A percentile compares a stretch with the other conserved stretches of the same genome.
These are phyloP conservation scores for Emmonsia crescens DNA, from an alignment of 2,329 filamentous ascomycete genomes.

Conservation along the genomic window DNA sequence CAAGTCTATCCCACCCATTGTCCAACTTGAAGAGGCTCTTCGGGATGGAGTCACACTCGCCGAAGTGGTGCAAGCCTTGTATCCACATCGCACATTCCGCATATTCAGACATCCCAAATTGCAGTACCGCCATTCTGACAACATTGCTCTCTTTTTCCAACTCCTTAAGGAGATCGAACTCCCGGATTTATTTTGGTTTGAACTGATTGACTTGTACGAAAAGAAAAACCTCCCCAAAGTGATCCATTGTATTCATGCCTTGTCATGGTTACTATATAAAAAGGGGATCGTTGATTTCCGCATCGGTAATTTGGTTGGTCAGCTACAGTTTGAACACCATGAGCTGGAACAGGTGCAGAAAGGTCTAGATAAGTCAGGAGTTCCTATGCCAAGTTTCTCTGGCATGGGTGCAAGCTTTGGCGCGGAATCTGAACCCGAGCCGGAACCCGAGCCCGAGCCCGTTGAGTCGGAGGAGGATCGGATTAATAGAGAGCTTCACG, in stretches of 20 bases:
- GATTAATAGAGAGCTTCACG: slow-evolving; percentile 67
- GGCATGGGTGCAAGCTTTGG: slow-evolving; percentile 96
- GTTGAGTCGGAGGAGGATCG: slow-evolving; percentile 83
- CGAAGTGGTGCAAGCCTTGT: slow-evolving; percentile 82
- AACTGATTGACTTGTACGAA: slow-evolving; percentile 94
- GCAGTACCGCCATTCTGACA: slow-evolving; percentile 93
- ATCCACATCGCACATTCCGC: slow-evolving; percentile 61
- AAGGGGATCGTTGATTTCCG: slow-evolving; percentile 92
- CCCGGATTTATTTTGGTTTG: slow-evolving; percentile 91
- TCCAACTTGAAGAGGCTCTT: slow-evolving; percentile 84
- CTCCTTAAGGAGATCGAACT: slow-evolving; percentile 86
- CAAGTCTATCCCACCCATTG: slow-evolving; percentile 76
- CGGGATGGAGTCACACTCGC: slow-evolving; percentile 89
- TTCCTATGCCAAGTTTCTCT: slow-evolving; percentile 94
- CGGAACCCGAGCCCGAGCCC: slow-evolving; percentile 59
- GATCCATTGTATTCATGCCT: slow-evolving; percentile 94
- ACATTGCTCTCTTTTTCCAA: slow-evolving; percentile 91
- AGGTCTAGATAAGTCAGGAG: slow-evolving; percentile 86
- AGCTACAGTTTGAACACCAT: slow-evolving; percentile 94
- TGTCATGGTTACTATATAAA: slow-evolving; percentile 93
- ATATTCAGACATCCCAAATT: slow-evolving; percentile 80
- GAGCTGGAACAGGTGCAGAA: slow-evolving; percentile 96
- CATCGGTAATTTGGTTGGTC: slow-evolving; percentile 91
- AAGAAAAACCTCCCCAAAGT: slow-evolving; percentile 99
- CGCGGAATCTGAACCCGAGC: slow-evolving; percentile 63